Evolutionary conservation across 495 filamentous ascomycete species (phyloP), one percentile per base, ranked within the genome.

Genomic region (Aspergillus carlsbadensis): DNA sequence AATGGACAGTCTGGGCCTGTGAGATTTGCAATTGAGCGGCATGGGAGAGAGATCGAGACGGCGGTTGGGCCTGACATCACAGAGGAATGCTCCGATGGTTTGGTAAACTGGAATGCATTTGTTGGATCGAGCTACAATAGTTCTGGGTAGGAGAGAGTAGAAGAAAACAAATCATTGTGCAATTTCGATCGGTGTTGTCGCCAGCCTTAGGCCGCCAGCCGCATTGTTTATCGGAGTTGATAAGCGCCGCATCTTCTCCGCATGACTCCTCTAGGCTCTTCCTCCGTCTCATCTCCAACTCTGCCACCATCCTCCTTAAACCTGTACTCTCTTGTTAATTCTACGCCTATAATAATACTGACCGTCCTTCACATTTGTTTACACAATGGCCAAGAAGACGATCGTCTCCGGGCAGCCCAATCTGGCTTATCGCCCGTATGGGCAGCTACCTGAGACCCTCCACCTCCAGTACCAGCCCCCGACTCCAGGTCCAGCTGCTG

Each of bases 21-120:
- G 15, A 73, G 62, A n/a, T 62, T 87, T 34, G 65, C 62, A 1
- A 62, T 85, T 50, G 64, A 74, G 43, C 76, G 81, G 0, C 74
- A 73, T 46, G 60, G 63, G 8, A 51, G 54, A 29, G 60, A 60
- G 29, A 54, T 71, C 15, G 56, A 60, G 20, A 57, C 50, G 1
- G 55, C 64, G 0, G 69, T 56, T 29, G 85, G 85, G 0, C 79
- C 80, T 6, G 69, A 63, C 3, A 85, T 87, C 48, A 69, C 67
- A 0, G 73, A 67, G 5, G 57, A 64, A 29, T 81, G 80, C 39
- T 62, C 61, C n/a, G 64, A 77, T 26, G 81, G 80, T 0, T 63
- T 73, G 45, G 81, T 83, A 21, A 82, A 79, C 46, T 79, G 74
- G 64, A 81, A 81, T 56, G 70, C 77, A 14, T 68, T 65, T 54